phyloP scores from a whole-genome alignment of 2,329 filamentous ascomycete genomes.

The Chalaropsis ovoidea region DNA sequence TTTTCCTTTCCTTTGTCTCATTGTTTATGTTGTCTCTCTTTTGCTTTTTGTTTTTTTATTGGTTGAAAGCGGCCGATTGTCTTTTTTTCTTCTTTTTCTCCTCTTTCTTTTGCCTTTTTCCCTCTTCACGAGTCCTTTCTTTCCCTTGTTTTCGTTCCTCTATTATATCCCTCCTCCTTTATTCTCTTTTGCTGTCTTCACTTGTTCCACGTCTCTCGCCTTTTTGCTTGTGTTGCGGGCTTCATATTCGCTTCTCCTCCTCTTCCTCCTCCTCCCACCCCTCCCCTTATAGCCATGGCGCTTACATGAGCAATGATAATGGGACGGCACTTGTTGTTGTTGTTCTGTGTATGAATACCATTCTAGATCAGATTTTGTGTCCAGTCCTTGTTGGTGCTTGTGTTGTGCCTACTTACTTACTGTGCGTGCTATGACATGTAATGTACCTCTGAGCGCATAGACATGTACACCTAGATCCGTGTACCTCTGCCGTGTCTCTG shows the following conservation, averaged over 20 bases:
- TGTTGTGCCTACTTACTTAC: too few relatives aligned
- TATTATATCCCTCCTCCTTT: slow-evolving; percentile 14
- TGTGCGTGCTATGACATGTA: too few relatives aligned
- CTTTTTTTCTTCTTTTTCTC: not conserved
- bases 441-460: too few relatives aligned
- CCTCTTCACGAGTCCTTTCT: slow-evolving; percentile 2
- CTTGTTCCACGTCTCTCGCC: not conserved
- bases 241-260: not conserved
- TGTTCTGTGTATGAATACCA: slow-evolving; percentile 19
- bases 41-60: not conserved
- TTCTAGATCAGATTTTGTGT: slow-evolving; percentile 8
- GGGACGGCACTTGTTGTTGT: slow-evolving; percentile 7
- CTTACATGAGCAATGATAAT: slow-evolving; percentile 20
- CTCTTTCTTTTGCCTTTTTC: not conserved
- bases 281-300: slow-evolving; percentile 16
- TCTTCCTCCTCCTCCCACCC: not conserved
- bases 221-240: not conserved
- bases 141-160: not conserved
- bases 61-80: not conserved
- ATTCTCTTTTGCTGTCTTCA: slow-evolving; percentile 1
- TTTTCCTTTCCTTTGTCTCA: not conserved
- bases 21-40: not conserved
- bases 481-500: too few relatives aligned
- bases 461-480: too few relatives aligned
- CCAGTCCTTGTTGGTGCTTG: not conserved